A percentile compares a stretch with the other conserved stretches of the same genome.
Evolutionary conservation across 805 yeast species (phyloP).

Genomic region (Wickerhamomyces bisporus): DNA sequence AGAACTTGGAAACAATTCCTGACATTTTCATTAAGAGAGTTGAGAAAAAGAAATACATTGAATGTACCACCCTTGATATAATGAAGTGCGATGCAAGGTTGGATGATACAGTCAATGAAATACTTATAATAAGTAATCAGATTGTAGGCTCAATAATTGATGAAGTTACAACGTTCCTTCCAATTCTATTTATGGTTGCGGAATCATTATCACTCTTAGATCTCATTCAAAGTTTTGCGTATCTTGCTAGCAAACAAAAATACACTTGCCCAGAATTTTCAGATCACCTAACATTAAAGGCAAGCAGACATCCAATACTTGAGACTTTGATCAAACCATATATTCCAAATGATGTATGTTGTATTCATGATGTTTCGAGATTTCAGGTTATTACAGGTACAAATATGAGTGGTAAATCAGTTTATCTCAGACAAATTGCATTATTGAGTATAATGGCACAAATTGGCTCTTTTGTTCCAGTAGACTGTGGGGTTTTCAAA

Average conservation of each 20-base stretch:
- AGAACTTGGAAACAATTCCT: conserved; percentile 24
- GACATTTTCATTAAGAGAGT: conserved; percentile 29
- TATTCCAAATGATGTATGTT: conserved; percentile 36
- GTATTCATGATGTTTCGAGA: conserved; percentile 30
- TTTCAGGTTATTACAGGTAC: conserved; percentile 53
- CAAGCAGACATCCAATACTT: conserved; percentile 39
- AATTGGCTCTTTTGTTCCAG: conserved; percentile 50
- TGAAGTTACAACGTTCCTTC: conserved; percentile 24
- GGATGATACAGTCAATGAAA: conserved; percentile 36
- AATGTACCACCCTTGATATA: conserved; percentile 36
- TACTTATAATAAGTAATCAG: conserved; percentile 37
- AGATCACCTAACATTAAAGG: conserved; percentile 21
- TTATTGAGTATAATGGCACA: conserved; percentile 48
- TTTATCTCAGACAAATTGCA: conserved; percentile 49
- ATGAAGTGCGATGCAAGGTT: conserved; percentile 36
- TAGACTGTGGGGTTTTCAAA: conserved; percentile 37
- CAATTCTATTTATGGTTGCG: conserved; percentile 35
- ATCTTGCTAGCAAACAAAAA: conserved; percentile 17
- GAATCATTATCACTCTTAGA: conserved; percentile 42
- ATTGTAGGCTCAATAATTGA: conserved; percentile 28
- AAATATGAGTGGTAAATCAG: conserved; percentile 62
- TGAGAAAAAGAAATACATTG: conserved; percentile 27
- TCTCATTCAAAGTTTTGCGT: conserved; percentile 31
- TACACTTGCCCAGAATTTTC: conserved; percentile 36
- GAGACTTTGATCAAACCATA: conserved; percentile 26